Evolutionary conservation across 2,329 filamentous ascomycete genomes (phyloP).

Genomic region (Fusarium brevicatenulatum): DNA sequence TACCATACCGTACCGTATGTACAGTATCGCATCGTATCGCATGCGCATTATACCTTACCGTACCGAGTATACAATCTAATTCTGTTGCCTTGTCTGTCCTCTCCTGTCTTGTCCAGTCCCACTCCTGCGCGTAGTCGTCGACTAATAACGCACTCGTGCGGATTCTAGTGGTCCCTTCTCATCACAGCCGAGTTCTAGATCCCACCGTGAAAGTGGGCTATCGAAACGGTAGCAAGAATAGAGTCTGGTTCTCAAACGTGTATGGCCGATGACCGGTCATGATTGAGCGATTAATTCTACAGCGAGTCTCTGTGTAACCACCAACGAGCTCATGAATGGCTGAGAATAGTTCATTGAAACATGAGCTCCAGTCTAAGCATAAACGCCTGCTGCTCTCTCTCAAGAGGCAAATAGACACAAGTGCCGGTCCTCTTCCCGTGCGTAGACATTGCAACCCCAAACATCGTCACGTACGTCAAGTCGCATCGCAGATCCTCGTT

Average conservation of each 20-base stretch:
- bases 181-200: slow-evolving; percentile 39
- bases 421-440: slow-evolving; percentile 21
- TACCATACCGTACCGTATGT: neutral
- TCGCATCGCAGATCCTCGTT: slow-evolving; percentile 30
- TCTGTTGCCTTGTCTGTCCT: slow-evolving; percentile 4
- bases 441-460: slow-evolving; percentile 15
- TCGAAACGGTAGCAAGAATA: slow-evolving; percentile 14
- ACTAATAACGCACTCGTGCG: slow-evolving; percentile 31
- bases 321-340: slow-evolving; percentile 6
- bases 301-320: slow-evolving; percentile 10
- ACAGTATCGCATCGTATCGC: neutral
- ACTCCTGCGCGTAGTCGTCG: slow-evolving; percentile 28
- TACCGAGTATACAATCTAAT: slow-evolving; percentile 7
- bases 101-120: slow-evolving; percentile 1
- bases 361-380: slow-evolving; percentile 6
- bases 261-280: slow-evolving; percentile 24
- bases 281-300: slow-evolving; percentile 36
- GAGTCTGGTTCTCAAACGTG: slow-evolving; percentile 8
- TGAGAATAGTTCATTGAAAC: slow-evolving; percentile 5
- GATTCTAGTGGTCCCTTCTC: slow-evolving; percentile 32
- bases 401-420: slow-evolving; percentile 8
- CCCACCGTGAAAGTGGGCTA: slow-evolving; percentile 22
- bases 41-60: neutral
- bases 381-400: neutral
- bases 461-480: slow-evolving; percentile 33